Evolutionary conservation across 2,329 filamentous ascomycete genomes (phyloP), one percentile per base, ranked within the genome.

Genomic region (Penicillium crustosum): DNA sequence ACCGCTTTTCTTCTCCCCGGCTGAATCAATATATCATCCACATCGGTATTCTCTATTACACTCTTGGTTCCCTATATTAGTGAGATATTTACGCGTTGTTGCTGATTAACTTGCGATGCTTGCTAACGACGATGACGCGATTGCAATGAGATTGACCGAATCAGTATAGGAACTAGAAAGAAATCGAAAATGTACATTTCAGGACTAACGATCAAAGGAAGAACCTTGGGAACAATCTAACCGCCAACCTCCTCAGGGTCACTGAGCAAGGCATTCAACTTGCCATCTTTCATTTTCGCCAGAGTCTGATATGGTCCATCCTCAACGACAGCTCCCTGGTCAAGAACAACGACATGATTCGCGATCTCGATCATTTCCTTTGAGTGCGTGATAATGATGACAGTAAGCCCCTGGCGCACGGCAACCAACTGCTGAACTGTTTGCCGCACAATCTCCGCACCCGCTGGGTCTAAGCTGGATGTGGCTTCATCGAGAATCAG

Each of bases 401-500:
- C 85, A 0, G 89, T 89, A 72, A 91, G 82, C 0, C 77, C 78
- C 4, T 67, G 61, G 13, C 67, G 66, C 9, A 58, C 57, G 1
- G 65, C 60, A 13, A 87, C 77, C 1, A 94, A 74, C 0, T 69
- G 68, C 36, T 73, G 73, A 41, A 96, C 80, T 0, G 88, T 88
- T 9, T 82, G 75, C 13, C 89, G 79, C 4, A 97, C 82, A 2
- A 82, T 75, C 3, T 81, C 81, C 0, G 90, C 87, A 39, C 83
- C 88, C 64, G 87, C 83, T 0, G 82, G 80, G 68, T 97, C 93
- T 0, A 97, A 79, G 0, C 89, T 88, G 27, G 87, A 90, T 0
- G 93, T 97, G 1, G 92, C 90, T 75, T 97, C 93, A 66, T 97
- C 93, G 2, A 97, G 77, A 2, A 97, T 82, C 17, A 97, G 76